A percentile compares a stretch with the other conserved stretches of the same genome.
Evolutionary conservation across 441 rosid species (phyloP).

Genomic region (Theobroma grandiflorum): DNA sequence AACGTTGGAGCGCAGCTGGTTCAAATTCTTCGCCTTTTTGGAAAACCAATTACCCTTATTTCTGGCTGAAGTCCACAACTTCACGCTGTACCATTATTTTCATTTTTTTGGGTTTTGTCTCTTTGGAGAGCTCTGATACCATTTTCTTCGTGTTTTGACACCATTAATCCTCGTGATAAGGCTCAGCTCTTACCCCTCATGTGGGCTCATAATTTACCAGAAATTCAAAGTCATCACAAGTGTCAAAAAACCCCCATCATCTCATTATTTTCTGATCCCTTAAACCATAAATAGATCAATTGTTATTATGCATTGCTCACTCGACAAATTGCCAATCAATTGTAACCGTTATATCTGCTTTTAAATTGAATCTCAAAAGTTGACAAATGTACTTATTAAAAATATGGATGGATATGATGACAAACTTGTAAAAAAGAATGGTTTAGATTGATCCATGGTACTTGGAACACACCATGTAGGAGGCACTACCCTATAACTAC

Average conservation of each 20-base stretch:
- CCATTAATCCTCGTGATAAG: conserved; percentile 15
- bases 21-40: conserved; percentile 44
- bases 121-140: neutral
- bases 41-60: neutral
- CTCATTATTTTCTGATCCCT: neutral
- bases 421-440: neutral
- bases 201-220: neutral
- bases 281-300: neutral
- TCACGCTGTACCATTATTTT: neutral
- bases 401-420: neutral
- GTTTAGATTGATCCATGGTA: neutral
- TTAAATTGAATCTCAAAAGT: conserved; percentile 19
- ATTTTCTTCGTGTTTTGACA: conserved; percentile 12
- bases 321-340: neutral
- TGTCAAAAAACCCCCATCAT: neutral
- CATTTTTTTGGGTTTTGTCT: neutral
- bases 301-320: neutral
- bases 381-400: neutral
- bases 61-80: conserved; percentile 14
- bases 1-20: conserved; percentile 92
- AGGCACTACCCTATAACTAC: conserved; percentile 6
- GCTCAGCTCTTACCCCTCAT: conserved; percentile 3
- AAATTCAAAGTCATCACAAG: neutral
- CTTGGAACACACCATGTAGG: neutral
- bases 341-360: conserved; percentile 6